Conservation (phyloP, 345 rosid species). For the Passiflora organensis region DNA sequence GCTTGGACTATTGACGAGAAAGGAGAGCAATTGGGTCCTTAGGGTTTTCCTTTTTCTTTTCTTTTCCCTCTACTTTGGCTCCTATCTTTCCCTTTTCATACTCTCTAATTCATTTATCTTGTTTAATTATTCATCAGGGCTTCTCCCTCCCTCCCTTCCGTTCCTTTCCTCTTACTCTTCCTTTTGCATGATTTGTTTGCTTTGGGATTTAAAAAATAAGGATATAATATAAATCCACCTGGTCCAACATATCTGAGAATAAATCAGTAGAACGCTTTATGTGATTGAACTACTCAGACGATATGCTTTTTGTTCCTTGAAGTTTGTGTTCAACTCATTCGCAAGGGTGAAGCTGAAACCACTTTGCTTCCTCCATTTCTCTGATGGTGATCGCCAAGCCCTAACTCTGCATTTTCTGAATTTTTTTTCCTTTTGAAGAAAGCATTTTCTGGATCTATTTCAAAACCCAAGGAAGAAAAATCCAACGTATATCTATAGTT, state of each 20-base stretch:
- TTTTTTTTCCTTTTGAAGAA: too few relatives aligned
- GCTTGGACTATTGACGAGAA: conserved; percentile 16
- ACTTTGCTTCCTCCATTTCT: too few relatives aligned
- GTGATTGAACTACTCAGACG: conserved; percentile 57
- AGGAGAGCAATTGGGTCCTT: conserved; percentile 19
- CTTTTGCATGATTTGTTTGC: conserved; percentile 44
- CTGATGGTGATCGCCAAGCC: too few relatives aligned
- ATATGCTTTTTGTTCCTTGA: conserved; percentile 41
- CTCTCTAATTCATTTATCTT: conserved; percentile 7
- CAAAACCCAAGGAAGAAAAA: too few relatives aligned
- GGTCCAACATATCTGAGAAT: conserved; percentile 35
- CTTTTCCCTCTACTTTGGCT: conserved; percentile 17
- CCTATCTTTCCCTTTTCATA: conserved; percentile 14
- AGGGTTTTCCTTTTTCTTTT: conserved; percentile 21
- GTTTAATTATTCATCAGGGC: too few relatives aligned
- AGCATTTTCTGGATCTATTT: too few relatives aligned
- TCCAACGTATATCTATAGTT: too few relatives aligned
- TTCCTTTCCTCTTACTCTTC: conserved; percentile 2
- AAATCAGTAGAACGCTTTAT: conserved; percentile 39
- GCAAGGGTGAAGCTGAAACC: conserved; percentile 16
- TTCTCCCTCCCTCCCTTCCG: not conserved
- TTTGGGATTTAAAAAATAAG: conserved; percentile 38
- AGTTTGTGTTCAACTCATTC: conserved; percentile 39
- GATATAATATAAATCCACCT: conserved; percentile 23
- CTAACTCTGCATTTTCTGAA: too few relatives aligned